Conservation (phyloP, 768 basidiomycete genomes). For the Auriscalpium vulgare region DNA sequence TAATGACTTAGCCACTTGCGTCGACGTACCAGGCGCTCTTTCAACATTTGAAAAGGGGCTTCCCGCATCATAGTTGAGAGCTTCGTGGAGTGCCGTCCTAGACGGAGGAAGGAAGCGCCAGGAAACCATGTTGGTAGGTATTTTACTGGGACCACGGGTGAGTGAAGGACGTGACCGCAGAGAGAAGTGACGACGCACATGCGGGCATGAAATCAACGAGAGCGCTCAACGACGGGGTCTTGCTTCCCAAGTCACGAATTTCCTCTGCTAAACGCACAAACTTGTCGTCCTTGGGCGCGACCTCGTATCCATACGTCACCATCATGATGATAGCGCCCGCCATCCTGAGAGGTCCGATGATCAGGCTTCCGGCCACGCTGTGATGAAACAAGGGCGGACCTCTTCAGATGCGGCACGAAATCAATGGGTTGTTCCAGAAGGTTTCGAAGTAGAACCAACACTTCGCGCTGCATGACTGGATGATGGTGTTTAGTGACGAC, state of each 20-base stretch:
- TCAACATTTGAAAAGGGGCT: slow-evolving; percentile 5
- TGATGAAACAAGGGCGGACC: background rate
- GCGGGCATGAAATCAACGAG: background rate
- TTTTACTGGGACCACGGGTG: slow-evolving; percentile 1
- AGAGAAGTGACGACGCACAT: background rate
- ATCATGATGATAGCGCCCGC: slow-evolving; percentile 8
- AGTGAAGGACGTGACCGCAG: background rate
- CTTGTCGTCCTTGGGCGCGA: slow-evolving; percentile 4
- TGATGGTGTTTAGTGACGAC: background rate
- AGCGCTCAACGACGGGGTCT: background rate
- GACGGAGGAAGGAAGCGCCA: slow-evolving; percentile 11
- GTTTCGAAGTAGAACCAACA: background rate
- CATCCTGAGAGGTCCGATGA: background rate
- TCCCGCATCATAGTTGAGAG: slow-evolving; percentile 1
- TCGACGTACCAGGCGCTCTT: background rate
- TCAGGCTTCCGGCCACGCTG: background rate
- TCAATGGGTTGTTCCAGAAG: background rate
- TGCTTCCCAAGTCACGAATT: background rate
- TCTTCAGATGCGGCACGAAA: background rate
- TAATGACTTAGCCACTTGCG: too few species aligned
- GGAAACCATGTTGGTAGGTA: slow-evolving; percentile 15
- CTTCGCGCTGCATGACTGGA: slow-evolving; percentile 3
- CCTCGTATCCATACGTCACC: slow-evolving; percentile 13
- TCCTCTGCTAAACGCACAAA: slow-evolving; percentile 11
- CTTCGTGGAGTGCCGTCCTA: slow-evolving; percentile 1